These are phyloP conservation scores for Podila epigama DNA, from an alignment of 192 early-diverging fungal genomes.

Conservation along the genomic window DNA sequence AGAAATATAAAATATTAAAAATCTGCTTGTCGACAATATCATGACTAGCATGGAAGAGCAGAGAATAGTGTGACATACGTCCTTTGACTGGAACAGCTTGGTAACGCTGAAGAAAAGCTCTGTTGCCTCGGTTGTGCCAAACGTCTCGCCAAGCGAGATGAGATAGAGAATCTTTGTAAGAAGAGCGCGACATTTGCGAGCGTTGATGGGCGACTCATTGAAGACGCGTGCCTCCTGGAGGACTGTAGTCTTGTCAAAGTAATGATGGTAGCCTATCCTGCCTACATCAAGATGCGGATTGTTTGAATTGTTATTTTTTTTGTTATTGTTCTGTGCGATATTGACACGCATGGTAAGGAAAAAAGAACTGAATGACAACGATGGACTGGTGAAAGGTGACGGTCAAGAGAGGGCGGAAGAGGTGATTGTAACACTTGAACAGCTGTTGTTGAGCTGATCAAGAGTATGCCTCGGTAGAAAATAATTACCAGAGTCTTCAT, in stretches of 20 bases:
- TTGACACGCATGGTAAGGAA: too few species aligned
- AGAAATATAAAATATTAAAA: background rate
- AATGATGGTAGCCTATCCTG: constrained; percentile 82
- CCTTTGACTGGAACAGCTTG: constrained; percentile 96
- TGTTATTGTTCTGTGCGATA: too few species aligned
- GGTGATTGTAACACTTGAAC: too few species aligned
- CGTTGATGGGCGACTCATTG: constrained; percentile 95
- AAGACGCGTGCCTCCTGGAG: constrained; percentile 97
- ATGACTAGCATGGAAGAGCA: constrained; percentile 3
- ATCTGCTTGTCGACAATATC: too few species aligned
- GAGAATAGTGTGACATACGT: too few species aligned
- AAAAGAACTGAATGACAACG: too few species aligned
- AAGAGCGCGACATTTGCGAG: constrained; percentile 90
- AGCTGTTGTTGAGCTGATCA: background rate
- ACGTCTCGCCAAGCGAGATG: constrained; percentile 87
- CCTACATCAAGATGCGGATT: constrained; percentile 49
- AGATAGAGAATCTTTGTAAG: constrained; percentile 95
- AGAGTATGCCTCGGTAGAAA: background rate
- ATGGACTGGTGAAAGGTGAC: too few species aligned
- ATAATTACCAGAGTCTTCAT: constrained; percentile 69
- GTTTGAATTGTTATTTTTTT: too few species aligned
- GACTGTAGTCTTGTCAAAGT: constrained; percentile 92
- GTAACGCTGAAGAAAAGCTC: constrained; percentile 98
- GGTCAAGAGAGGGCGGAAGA: too few species aligned
- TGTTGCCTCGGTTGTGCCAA: constrained; percentile 95